Conservation (phyloP, 1,139 yeast genomes). For the Blastobotrys malaysiensis region DNA sequence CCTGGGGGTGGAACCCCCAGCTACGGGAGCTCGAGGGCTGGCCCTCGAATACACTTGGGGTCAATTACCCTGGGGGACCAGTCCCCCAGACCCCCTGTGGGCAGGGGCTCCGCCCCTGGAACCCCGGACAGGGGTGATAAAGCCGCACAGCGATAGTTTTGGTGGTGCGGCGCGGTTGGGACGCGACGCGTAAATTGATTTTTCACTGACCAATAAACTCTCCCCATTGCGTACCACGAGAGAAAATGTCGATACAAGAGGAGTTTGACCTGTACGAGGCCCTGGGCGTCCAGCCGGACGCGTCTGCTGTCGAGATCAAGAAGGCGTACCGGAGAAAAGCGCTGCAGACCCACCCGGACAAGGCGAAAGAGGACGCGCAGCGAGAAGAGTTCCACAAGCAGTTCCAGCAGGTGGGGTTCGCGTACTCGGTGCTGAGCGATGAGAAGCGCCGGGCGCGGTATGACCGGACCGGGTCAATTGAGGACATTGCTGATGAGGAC, state of each 20-base stretch:
- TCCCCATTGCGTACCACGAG: background rate
- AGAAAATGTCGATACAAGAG: background rate
- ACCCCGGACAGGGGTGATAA: too few species aligned
- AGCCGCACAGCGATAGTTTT: too few species aligned
- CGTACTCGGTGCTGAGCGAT: constrained; percentile 67
- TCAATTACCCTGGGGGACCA: too few species aligned
- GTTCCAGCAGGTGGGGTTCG: constrained; percentile 70
- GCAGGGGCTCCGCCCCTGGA: too few species aligned
- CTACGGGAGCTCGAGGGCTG: too few species aligned
- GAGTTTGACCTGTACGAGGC: constrained; percentile 62
- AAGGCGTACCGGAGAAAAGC: constrained; percentile 69
- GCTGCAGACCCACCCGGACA: constrained; percentile 75
- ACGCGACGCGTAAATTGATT: background rate
- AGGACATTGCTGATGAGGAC: constrained; percentile 45
- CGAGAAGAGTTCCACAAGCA: constrained; percentile 37
- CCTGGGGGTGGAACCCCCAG: too few species aligned
- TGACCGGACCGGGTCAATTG: constrained; percentile 64
- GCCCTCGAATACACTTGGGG: too few species aligned
- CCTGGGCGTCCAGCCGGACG: constrained; percentile 39
- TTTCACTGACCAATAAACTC: too few species aligned
- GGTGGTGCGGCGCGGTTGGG: too few species aligned
- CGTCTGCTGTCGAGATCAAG: constrained; percentile 52
- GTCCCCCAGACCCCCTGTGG: too few species aligned
- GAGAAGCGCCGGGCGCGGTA: constrained; percentile 49
- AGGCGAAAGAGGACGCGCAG: constrained; percentile 40